These are phyloP conservation scores for Petunia hybrid DNA, from an alignment of 305 asterid genomes.

Conservation along the genomic window DNA sequence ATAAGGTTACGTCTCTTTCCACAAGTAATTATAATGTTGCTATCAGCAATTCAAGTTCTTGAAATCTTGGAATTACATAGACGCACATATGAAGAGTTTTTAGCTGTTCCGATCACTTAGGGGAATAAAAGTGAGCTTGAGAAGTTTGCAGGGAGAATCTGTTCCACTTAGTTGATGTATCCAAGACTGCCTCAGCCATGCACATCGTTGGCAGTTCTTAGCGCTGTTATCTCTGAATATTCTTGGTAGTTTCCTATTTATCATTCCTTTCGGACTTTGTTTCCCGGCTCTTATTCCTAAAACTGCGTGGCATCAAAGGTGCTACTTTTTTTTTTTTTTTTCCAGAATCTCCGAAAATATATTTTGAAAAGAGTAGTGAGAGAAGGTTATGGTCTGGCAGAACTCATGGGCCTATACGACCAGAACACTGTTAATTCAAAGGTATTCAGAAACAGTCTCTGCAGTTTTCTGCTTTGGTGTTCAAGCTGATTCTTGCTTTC, in stretches of 20 bases:
- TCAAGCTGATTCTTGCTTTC: conserved; percentile 27
- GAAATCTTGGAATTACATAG: conserved; percentile 83
- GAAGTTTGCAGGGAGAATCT: conserved; percentile 97
- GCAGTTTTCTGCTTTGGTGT: background rate
- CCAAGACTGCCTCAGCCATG: background rate
- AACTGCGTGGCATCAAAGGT: conserved; percentile 92
- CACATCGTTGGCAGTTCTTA: background rate
- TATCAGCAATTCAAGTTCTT: conserved; percentile 62
- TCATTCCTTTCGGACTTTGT: conserved; percentile 19
- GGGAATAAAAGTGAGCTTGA: conserved; percentile 88
- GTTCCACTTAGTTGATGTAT: conserved; percentile 88
- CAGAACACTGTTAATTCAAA: conserved; percentile 54
- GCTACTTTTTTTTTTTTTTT: conserved; percentile 81
- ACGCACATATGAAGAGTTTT: conserved; percentile 81
- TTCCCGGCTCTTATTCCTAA: conserved; percentile 77
- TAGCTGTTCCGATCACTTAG: conserved; percentile 83
- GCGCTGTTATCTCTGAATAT: background rate
- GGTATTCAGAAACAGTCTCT: conserved; percentile 11
- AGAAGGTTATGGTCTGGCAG: conserved; percentile 90
- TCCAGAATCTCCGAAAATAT: conserved; percentile 82
- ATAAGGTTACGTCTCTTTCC: background rate
- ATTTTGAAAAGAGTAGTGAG: conserved; percentile 87
- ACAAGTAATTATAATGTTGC: background rate
- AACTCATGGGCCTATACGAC: conserved; percentile 92
- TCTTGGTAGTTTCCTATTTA: conserved; percentile 15